Percentiles rank a stretch among this genome's conserved stretches.
These are phyloP conservation scores for Kwoniella sp. DNA, from an alignment of 768 basidiomycete species.

Conservation along the genomic window DNA sequence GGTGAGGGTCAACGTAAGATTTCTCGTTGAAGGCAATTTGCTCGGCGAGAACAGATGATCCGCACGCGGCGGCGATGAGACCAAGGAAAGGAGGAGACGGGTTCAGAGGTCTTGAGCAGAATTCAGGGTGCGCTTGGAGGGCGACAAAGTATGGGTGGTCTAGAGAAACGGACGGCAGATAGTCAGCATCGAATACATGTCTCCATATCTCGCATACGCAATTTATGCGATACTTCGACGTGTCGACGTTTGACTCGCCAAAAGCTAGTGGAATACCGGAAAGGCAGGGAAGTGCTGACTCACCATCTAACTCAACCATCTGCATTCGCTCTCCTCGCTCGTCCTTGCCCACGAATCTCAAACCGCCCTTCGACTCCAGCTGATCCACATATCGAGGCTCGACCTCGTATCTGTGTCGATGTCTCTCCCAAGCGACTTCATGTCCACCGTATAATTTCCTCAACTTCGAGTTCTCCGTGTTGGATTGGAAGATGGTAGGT, in stretches of 20 bases:
- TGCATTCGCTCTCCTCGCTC: slow-evolving; percentile 98
- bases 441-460: slow-evolving; percentile 81
- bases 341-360: slow-evolving; percentile 83
- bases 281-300: too few species aligned
- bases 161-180: slow-evolving; percentile 46
- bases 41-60: slow-evolving; percentile 65
- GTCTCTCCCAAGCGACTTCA: slow-evolving; percentile 88
- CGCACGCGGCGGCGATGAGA: slow-evolving; percentile 79
- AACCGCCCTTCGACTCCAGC: slow-evolving; percentile 67
- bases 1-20: slow-evolving; percentile 54
- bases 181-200: background rate
- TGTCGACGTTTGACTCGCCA: too few species aligned
- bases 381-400: slow-evolving; percentile 81
- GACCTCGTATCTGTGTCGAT: slow-evolving; percentile 94
- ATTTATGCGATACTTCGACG: too few species aligned
- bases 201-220: background rate
- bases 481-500: slow-evolving; percentile 83
- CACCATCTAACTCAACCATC: slow-evolving; percentile 80
- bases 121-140: slow-evolving; percentile 96
- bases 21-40: slow-evolving; percentile 70
- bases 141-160: slow-evolving; percentile 94
- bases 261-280: too few species aligned
- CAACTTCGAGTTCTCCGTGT: slow-evolving; percentile 66
- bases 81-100: slow-evolving; percentile 97
- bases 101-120: slow-evolving; percentile 96